A percentile compares a stretch with the other conserved stretches of the same genome.
Evolutionary conservation across 2,329 filamentous ascomycete species (phyloP).

Genomic region (Fusarium bulbicola): DNA sequence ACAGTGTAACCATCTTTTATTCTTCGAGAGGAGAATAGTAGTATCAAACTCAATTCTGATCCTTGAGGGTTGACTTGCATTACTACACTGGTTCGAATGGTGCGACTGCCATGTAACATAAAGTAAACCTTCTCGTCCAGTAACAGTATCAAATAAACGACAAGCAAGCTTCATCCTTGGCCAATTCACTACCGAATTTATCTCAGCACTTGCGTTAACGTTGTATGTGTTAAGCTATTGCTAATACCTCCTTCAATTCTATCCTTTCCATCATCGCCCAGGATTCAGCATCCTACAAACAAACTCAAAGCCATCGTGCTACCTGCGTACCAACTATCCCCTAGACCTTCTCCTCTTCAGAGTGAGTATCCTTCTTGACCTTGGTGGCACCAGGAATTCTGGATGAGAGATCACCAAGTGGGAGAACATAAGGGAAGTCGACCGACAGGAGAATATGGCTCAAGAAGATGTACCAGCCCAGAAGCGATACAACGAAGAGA

Average conservation of each 20-base stretch:
- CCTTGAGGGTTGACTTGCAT: neutral
- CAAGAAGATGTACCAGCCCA: neutral
- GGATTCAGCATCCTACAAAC: no score
- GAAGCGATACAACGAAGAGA: neutral
- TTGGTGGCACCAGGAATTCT: neutral
- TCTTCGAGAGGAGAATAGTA: accelerated
- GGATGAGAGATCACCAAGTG: neutral
- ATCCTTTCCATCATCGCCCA: neutral
- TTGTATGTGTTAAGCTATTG: neutral
- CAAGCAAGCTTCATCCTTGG: neutral
- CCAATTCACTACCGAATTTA: accelerated
- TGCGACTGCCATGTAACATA: neutral
- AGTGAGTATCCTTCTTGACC: neutral
- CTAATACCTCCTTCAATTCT: accelerated
- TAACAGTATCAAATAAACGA: neutral
- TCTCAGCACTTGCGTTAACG: accelerated
- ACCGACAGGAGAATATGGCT: neutral
- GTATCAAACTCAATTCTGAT: accelerated
- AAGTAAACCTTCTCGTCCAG: neutral
- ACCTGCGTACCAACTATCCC: accelerated
- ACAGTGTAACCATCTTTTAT: neutral
- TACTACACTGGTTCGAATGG: neutral
- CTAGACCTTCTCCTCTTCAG: neutral
- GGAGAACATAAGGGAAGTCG: neutral
- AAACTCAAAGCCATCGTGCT: no score